Evolutionary conservation across 108 stramenopile species (phyloP).

Genomic region (Pseudonitzschia multiseries): DNA sequence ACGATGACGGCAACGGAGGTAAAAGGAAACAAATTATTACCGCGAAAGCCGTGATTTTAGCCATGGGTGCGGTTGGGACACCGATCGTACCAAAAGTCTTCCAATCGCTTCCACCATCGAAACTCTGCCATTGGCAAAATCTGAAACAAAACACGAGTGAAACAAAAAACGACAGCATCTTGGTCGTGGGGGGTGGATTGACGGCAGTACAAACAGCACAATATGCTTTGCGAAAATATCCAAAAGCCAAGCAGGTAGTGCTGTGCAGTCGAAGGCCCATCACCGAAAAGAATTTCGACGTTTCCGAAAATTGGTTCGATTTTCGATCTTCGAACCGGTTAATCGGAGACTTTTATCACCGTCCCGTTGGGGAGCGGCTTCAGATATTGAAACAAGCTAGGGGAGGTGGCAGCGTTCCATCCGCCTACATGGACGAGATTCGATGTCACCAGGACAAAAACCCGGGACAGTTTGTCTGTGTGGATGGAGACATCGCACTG

Average conservation of each 20-base stretch:
- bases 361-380: slow-evolving; percentile 33
- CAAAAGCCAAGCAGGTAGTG: slow-evolving; percentile 16
- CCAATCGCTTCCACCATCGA: not conserved
- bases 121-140: slow-evolving; percentile 2
- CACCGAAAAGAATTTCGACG: slow-evolving; percentile 61
- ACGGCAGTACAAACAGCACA: slow-evolving; percentile 71
- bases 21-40: not conserved
- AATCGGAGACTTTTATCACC: slow-evolving; percentile 64
- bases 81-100: slow-evolving; percentile 42
- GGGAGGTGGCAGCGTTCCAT: slow-evolving; percentile 72
- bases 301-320: slow-evolving; percentile 67
- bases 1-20: not conserved
- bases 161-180: slow-evolving; percentile 5
- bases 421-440: slow-evolving; percentile 56
- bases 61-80: slow-evolving; percentile 46
- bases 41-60: slow-evolving; percentile 50
- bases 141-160: not conserved
- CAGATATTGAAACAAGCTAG: slow-evolving; percentile 32
- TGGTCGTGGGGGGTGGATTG: slow-evolving; percentile 75
- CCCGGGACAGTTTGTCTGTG: not conserved
- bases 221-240: slow-evolving; percentile 17
- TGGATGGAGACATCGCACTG: not conserved
- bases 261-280: slow-evolving; percentile 59
- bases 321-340: slow-evolving; percentile 38
- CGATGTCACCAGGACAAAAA: not conserved